A percentile compares a stretch with the other conserved stretches of the same genome.
These are phyloP conservation scores for Sarocladiaceae sp. DNA, from an alignment of 2,329 filamentous ascomycete species.

Conservation along the genomic window DNA sequence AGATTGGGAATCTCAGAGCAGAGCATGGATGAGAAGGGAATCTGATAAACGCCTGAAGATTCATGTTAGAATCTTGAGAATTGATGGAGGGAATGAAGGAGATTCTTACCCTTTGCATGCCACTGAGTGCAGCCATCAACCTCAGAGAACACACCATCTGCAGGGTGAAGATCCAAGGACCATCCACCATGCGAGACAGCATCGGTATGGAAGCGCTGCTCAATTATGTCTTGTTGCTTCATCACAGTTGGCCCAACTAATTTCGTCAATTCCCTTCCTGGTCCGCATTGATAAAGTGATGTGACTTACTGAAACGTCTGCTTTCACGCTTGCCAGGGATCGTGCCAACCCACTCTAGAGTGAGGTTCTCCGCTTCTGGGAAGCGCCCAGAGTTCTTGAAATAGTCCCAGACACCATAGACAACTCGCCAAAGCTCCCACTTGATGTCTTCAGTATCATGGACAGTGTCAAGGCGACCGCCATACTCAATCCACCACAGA, in stretches of 20 bases:
- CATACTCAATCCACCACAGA: conserved; percentile 21
- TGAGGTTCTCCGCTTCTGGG: conserved; percentile 19
- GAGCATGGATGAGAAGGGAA: conserved; percentile 19
- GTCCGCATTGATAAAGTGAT: not conserved
- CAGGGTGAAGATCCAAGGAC: conserved; percentile 20
- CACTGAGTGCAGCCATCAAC: conserved; percentile 20
- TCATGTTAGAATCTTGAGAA: too few species aligned
- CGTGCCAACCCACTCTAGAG: conserved; percentile 20
- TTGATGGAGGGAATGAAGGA: not conserved
- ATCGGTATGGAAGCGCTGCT: conserved; percentile 18
- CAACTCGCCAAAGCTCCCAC: conserved; percentile 20
- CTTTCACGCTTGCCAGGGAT: conserved; percentile 20
- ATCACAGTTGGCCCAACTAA: conserved; percentile 18
- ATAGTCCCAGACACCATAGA: conserved; percentile 20
- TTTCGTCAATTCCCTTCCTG: not conserved
- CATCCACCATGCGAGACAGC: conserved; percentile 19
- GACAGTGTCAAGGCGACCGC: conserved; percentile 18
- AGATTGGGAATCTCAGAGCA: conserved; percentile 19
- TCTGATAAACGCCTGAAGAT: conserved; percentile 16
- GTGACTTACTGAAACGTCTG: conserved; percentile 16
- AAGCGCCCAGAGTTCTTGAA: conserved; percentile 21
- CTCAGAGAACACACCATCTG: conserved; percentile 20
- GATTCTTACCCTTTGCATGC: conserved; percentile 16
- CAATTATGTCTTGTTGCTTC: conserved; percentile 19
- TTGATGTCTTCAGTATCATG: conserved; percentile 21